Base-by-base conservation (phyloP, 163 green algal species). In the Scenedesmus sp. region DNA sequence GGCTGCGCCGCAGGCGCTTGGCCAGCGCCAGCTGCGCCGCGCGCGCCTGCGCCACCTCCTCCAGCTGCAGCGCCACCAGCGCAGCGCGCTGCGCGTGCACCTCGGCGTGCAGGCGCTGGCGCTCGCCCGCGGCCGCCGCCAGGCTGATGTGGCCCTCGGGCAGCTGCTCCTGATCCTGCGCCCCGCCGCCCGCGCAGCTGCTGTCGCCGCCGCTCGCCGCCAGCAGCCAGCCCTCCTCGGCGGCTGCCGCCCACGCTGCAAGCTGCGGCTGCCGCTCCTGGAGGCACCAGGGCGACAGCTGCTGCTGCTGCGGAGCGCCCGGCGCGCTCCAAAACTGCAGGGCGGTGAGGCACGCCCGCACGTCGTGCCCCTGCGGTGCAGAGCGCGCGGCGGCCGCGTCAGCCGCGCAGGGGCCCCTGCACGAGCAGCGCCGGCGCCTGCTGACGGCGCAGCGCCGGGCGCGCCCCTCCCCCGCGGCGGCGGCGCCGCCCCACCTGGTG, bases 301-400 rank as follows among this genome's bases (percentile, higher is more conserved):
- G 57, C 44, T 63, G 47, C 50, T 64, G 66, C 70, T 70, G 44
- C 28, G 22, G 42, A 33, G 45, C 57, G 42, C 28, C 26, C 28
- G 51, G 18, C 28, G 28, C 13, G 22, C 56, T 54, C 73, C 73
- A 81, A 47, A 75, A 81, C 48, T 81, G 73, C 60, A 72, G 24
- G 22, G 73, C 73, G 34, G 73, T 29, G 14, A 81, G 62, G 62
- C 73, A 81, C 18, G 47, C 62, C 0, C 73, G 45, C 22, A 81
- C 33, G 58, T 81, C 73, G 11, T 53, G 50, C 1, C 73, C 73
- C 73, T 80, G 57, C 39, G 54, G n/a, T n/a, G n/a, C n/a, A n/a
- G n/a, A n/a, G n/a, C n/a, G n/a, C n/a, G n/a, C n/a, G n/a, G n/a
- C n/a, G n/a, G n/a, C n/a, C n/a, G n/a, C n/a, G n/a, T n/a, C n/a